Percentiles rank a stretch among this genome's conserved stretches.
phyloP scores from a whole-genome alignment of 2,329 filamentous ascomycete genomes.

The Botrytis aclada region DNA sequence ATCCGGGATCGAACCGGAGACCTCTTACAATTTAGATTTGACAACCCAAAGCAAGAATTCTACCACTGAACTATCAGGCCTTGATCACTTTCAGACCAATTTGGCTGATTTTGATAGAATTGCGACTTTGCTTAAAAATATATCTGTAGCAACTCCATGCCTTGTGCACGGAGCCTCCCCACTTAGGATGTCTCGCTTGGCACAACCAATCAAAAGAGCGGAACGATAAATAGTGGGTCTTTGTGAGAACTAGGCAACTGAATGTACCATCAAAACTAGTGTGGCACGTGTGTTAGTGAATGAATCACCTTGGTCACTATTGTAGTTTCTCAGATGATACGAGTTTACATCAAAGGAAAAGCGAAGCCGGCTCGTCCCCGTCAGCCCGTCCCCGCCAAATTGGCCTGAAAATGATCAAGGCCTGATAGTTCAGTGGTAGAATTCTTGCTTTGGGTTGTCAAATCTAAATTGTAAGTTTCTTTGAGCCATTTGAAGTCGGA shows the following conservation, averaged over 20 bases:
- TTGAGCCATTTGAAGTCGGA: not conserved
- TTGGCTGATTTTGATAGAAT: accelerated
- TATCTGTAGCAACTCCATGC: no score
- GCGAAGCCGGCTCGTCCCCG: no score
- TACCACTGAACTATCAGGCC: conserved; percentile 16
- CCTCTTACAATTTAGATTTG: not conserved
- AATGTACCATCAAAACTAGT: accelerated
- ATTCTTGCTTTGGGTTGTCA: conserved; percentile 1
- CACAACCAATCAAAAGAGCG: no score
- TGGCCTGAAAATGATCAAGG: not conserved
- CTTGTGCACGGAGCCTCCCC: no score
- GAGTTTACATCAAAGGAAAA: no score
- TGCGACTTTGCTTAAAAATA: accelerated
- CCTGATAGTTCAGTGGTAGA: conserved; percentile 16
- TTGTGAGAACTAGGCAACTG: no score
- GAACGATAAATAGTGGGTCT: no score
- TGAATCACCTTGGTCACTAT: no score
- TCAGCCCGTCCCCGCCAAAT: no score
- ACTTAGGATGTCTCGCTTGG: no score
- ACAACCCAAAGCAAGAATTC: conserved; percentile 7
- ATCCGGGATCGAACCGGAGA: conserved; percentile 15
- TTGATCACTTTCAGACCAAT: accelerated
- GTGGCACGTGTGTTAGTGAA: no score
- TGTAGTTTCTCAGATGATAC: no score
- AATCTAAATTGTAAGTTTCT: not conserved